These are phyloP conservation scores for Talaromyces pinophilus DNA, from an alignment of 2,329 filamentous ascomycete species.

Conservation along the genomic window DNA sequence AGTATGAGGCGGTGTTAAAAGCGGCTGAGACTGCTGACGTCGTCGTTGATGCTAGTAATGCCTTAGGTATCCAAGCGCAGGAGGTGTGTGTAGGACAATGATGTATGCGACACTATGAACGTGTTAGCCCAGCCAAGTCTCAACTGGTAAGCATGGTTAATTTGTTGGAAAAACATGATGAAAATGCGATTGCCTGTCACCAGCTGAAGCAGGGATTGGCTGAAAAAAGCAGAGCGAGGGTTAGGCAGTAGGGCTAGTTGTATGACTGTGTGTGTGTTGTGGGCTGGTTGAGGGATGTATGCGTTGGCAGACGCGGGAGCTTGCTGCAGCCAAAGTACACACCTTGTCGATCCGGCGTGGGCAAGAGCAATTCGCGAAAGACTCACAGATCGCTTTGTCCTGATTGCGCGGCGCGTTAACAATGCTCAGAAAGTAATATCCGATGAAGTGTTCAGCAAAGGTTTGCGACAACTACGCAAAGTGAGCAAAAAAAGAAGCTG, in stretches of 20 bases:
- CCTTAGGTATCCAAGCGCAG: slow-evolving; percentile 19
- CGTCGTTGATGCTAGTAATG: background rate
- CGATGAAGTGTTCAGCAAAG: slow-evolving; percentile 22
- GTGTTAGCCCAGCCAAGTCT: slow-evolving; percentile 16
- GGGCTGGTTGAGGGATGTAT: slow-evolving; percentile 39
- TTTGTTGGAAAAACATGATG: background rate
- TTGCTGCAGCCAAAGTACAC: slow-evolving; percentile 39
- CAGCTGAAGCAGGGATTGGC: slow-evolving; percentile 24
- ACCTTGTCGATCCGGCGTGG: slow-evolving; percentile 38
- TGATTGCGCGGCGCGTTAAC: background rate
- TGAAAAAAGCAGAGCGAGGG: slow-evolving; percentile 27
- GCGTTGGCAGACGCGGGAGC: slow-evolving; percentile 41
- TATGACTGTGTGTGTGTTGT: slow-evolving; percentile 30
- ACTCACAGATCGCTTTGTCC: background rate
- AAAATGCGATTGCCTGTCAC: slow-evolving; percentile 8
- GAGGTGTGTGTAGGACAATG: slow-evolving; percentile 5
- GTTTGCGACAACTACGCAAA: slow-evolving; percentile 26
- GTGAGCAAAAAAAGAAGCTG: slow-evolving; percentile 19
- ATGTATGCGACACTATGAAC: slow-evolving; percentile 29
- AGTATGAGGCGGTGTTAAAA: slow-evolving; percentile 35
- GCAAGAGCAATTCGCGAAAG: slow-evolving; percentile 23
- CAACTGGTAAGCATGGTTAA: background rate
- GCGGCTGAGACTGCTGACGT: slow-evolving; percentile 23
- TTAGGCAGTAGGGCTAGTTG: slow-evolving; percentile 25
- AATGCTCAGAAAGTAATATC: background rate